Evolutionary conservation across 768 basidiomycete genomes (phyloP).

Genomic region (Boletus tylopilopsis): DNA sequence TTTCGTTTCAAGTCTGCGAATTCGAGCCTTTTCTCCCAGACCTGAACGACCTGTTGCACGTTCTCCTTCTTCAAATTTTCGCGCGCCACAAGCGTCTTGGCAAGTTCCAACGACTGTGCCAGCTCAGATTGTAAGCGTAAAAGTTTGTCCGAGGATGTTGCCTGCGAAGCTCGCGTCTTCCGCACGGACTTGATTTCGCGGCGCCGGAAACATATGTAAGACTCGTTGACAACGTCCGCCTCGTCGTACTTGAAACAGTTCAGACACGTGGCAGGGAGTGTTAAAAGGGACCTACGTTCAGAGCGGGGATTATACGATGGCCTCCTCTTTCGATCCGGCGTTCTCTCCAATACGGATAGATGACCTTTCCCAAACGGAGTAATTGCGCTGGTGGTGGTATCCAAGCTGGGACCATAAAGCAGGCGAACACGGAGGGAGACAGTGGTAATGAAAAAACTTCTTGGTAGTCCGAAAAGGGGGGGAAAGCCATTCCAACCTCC

Average conservation of each 20-base stretch:
- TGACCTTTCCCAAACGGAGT: slow-evolving; percentile 61
- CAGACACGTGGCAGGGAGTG: neutral
- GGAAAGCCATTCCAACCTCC: slow-evolving; percentile 65
- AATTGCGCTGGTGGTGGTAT: slow-evolving; percentile 62
- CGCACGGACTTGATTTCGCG: slow-evolving; percentile 92
- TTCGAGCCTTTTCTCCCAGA: slow-evolving; percentile 78
- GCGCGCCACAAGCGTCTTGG: slow-evolving; percentile 61
- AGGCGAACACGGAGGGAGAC: slow-evolving; percentile 61
- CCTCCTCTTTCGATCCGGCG: slow-evolving; percentile 78
- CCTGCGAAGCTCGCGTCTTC: slow-evolving; percentile 91
- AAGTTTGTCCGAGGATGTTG: slow-evolving; percentile 85
- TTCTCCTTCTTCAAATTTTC: slow-evolving; percentile 73
- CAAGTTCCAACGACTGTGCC: slow-evolving; percentile 65
- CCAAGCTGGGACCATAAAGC: slow-evolving; percentile 63
- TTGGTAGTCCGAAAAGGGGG: slow-evolving; percentile 70
- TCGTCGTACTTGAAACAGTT: slow-evolving; percentile 66
- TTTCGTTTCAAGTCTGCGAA: slow-evolving; percentile 80
- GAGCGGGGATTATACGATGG: slow-evolving; percentile 76
- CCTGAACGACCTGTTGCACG: slow-evolving; percentile 51
- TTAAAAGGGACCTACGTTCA: slow-evolving; percentile 62
- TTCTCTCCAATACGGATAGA: slow-evolving; percentile 91
- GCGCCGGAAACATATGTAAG: slow-evolving; percentile 95
- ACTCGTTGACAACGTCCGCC: slow-evolving; percentile 83
- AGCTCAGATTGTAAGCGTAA: slow-evolving; percentile 78
- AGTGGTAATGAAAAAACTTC: slow-evolving; percentile 61